Base-by-base conservation (phyloP, 2,329 filamentous ascomycete species). In the Aspergillus arachidicola region DNA sequence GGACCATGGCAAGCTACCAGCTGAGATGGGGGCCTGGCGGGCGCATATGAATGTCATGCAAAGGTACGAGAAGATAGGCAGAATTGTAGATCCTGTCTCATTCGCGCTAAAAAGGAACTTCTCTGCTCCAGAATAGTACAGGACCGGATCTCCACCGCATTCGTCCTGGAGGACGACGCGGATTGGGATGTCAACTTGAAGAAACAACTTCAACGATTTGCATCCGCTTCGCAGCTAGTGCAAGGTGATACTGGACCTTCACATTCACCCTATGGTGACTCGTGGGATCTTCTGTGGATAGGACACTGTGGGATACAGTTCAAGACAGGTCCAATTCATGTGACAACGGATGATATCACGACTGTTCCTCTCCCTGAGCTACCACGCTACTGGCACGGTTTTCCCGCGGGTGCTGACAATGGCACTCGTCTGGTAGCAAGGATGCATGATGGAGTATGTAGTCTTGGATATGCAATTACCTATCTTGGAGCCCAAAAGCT, bases 111-210 rank as follows among this genome's bases (percentile, higher is more conserved):
- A 43, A 21, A 0, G 9, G 46, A 50, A 4, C 5, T 14, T 2
- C 12, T 9, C 3, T 50, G 28, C 21, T 14, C 2, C 19, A 50
- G 6, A 86, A 86, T 1, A 84, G 80, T 36, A 16, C 34, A 36
- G 6, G 34, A 36, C 6, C 14, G 34, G 14, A 36, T 36, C 14
- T 36, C 34, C 5, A 36, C 34, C 14, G 34, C 34, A 36, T 36
- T 36, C 14, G 75, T 84, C 57, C 78, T 82, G n/a, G 77, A 80
- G 60, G 77, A 80, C 56, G 77, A 79, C 56, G 73, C 75, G 34
- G 78, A 79, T 60, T 79, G 73, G 73, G 78, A 79, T 60, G 66
- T 77, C 6, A 66, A 68, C 4, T 66, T 80, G 11, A 75, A 74
- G 51, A 60, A 69, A 9, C 73, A 77, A 59, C 73, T 75, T 50